Evolutionary conservation across 805 yeast genomes (phyloP).

Genomic region (Debaryomyces prosopidis): DNA sequence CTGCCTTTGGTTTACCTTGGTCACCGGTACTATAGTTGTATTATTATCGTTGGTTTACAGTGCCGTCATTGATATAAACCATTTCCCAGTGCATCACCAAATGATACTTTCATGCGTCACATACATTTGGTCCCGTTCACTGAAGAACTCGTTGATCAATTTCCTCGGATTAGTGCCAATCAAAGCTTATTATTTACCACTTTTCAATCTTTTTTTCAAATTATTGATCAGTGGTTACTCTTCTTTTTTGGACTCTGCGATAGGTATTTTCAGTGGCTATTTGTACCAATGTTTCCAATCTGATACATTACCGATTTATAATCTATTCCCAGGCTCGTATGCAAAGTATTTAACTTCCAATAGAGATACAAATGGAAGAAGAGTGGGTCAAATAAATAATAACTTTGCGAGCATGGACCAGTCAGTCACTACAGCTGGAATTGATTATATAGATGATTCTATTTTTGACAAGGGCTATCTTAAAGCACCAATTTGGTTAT

Average conservation of each 20-base stretch:
- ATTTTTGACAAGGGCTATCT: slow-evolving; percentile 54
- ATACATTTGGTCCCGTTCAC: slow-evolving; percentile 61
- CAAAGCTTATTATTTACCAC: slow-evolving; percentile 56
- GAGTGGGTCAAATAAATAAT: slow-evolving; percentile 31
- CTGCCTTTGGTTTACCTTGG: slow-evolving; percentile 53
- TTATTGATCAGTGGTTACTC: slow-evolving; percentile 44
- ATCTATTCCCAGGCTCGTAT: slow-evolving; percentile 35
- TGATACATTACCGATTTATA: slow-evolving; percentile 44
- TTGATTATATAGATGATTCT: slow-evolving; percentile 35
- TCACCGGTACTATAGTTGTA: slow-evolving; percentile 50
- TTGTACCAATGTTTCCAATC: slow-evolving; percentile 64
- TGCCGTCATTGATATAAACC: slow-evolving; percentile 17
- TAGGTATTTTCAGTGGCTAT: slow-evolving; percentile 60
- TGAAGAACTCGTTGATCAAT: slow-evolving; percentile 52
- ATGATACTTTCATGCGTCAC: slow-evolving; percentile 56
- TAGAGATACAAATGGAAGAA: slow-evolving; percentile 16
- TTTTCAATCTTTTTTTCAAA: slow-evolving; percentile 32
- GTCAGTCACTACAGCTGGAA: background rate
- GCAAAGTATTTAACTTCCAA: slow-evolving; percentile 8
- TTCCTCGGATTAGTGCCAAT: slow-evolving; percentile 54
- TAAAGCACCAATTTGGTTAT: slow-evolving; percentile 52
- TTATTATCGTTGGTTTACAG: slow-evolving; percentile 29
- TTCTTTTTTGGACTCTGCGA: slow-evolving; percentile 39
- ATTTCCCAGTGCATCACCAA: slow-evolving; percentile 25
- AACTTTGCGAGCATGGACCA: slow-evolving; percentile 5